Evolutionary conservation across 2,329 filamentous ascomycete genomes (phyloP).

Genomic region (Thelonectria olida): DNA sequence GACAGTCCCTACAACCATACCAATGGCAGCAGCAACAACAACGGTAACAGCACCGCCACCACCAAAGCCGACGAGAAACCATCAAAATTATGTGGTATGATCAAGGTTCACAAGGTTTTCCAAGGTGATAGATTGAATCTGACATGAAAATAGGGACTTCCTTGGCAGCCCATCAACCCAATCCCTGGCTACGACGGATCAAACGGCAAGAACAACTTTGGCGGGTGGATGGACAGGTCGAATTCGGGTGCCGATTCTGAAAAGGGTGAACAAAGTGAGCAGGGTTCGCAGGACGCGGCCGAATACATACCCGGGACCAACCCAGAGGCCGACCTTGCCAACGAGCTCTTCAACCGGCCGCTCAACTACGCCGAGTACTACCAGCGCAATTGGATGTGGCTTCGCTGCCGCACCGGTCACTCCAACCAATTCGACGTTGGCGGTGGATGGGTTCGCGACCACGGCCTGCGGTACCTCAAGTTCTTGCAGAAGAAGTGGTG

Average conservation of each 20-base stretch:
- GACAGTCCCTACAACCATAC: no score
- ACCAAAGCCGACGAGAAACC: no score
- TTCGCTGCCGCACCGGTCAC: conserved; percentile 20
- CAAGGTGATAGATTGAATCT: background rate
- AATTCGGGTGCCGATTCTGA: background rate
- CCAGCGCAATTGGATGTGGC: conserved; percentile 30
- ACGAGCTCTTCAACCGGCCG: background rate
- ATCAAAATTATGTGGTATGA: no score
- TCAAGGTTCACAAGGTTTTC: no score
- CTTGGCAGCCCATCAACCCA: background rate
- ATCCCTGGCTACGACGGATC: background rate
- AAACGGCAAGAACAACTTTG: background rate
- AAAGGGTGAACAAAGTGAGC: background rate
- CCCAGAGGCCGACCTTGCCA: background rate
- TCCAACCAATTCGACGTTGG: conserved; percentile 20
- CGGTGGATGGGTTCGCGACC: conserved; percentile 24
- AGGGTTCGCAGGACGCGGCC: no score
- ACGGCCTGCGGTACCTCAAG: background rate
- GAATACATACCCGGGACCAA: no score
- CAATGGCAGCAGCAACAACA: no score
- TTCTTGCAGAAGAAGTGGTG: background rate
- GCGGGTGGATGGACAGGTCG: background rate
- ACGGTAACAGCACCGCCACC: no score
- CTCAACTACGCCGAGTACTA: conserved; percentile 29
- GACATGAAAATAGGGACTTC: background rate